Evolutionary conservation across 768 basidiomycete genomes (phyloP).

Genomic region (Suillus americanus): DNA sequence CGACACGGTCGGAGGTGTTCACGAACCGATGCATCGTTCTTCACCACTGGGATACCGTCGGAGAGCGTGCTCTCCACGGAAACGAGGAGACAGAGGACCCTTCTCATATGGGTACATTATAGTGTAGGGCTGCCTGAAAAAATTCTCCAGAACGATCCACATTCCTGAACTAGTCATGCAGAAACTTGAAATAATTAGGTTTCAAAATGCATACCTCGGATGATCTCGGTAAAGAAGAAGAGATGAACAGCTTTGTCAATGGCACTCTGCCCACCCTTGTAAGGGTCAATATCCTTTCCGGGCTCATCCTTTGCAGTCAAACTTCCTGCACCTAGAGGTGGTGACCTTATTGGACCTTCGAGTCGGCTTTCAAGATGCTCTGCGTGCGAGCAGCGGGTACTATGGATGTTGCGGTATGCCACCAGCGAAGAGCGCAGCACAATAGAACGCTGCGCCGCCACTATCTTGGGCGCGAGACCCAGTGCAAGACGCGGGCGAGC

Average conservation of each 20-base stretch:
- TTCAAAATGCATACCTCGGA: conserved; percentile 65
- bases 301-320: conserved; percentile 40
- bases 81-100: conserved; percentile 94
- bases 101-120: conserved; percentile 99
- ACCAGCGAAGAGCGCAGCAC: conserved; percentile 37
- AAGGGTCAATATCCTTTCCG: conserved; percentile 61
- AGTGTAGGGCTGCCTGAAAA: conserved; percentile 95
- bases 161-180: conserved; percentile 60
- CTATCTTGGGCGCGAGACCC: conserved; percentile 50
- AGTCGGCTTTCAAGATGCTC: conserved; percentile 18
- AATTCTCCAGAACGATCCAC: conserved; percentile 94
- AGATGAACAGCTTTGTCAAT: conserved; percentile 94
- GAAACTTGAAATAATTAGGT: conserved; percentile 6
- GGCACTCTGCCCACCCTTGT: conserved; percentile 81
- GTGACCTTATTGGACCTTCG: conserved; percentile 33
- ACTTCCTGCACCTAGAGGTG: conserved; percentile 29
- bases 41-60: conserved; percentile 96
- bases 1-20: conserved; percentile 8
- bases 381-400: conserved; percentile 21
- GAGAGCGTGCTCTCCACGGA: conserved; percentile 97
- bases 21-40: conserved; percentile 96
- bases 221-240: conserved; percentile 99
- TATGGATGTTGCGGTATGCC: conserved; percentile 42
- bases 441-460: conserved; percentile 23
- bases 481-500: conserved; percentile 50